Evolutionary conservation across 2,329 filamentous ascomycete species (phyloP), one percentile per base, ranked within the genome.

Genomic region (Exserohilum turcica): DNA sequence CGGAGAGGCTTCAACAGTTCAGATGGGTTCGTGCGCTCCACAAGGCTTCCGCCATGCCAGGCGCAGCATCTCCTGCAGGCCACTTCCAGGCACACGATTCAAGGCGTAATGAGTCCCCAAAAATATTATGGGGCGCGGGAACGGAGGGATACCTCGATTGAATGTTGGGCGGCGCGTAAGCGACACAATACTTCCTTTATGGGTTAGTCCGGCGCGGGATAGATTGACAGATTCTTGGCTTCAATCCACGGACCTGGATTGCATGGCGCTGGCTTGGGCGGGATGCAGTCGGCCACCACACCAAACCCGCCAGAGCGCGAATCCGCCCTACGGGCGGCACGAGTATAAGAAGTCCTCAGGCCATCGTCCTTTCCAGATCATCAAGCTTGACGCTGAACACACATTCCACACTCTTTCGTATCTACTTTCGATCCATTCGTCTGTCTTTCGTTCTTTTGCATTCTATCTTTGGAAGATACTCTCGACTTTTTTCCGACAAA

Each of bases 321-420:
- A 33, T 45, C 36, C 59, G 60, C 61, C 59, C 56, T 57, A 43
- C 51, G 57, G 28, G 57, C 42, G 60, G 43, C 32, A 38, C 48
- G 48, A 46, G 60, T 69, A 68, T 67, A 68, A 68, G 65, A 67
- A 52, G 50, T 58, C 48, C 43, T 21, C 15, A 21, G 32, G 36
- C 24, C 28, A 54, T 61, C 39, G 18, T 24, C 16, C 5, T 31
- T 54, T 43, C 47, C 49, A 60, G 54, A 52, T 35, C 48, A 64
- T 56, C 64, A 68, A 63, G 66, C 66, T 68, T 70, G 66, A 70
- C 56, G 66, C 66, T 70, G 61, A 68, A 65, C 59, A 68, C 66
- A 60, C 61, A 65, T 62, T 61, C 57, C 46, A 67, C 65, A 52
- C 65, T 67, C 65, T 65, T 68, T 66, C 61, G 55, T 61, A 66